Base-by-base conservation (phyloP, 441 rosid species). In the Omphalea diandra region DNA sequence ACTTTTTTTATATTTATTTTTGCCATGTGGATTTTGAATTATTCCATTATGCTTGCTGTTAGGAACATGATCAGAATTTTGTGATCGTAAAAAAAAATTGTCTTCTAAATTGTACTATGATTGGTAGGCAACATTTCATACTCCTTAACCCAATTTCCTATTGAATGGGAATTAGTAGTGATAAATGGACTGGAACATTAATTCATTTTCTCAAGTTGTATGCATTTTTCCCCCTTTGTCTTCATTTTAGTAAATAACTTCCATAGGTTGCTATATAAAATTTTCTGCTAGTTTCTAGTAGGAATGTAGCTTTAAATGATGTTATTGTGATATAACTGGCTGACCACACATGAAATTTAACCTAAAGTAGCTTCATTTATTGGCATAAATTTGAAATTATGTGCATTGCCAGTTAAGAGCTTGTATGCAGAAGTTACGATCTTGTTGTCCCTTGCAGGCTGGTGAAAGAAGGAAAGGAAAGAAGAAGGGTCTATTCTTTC, bases 391-490 rank as follows among this genome's bases (percentile, higher is more conserved):
- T 40, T 36, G 32, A 26, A 22, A 12, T 46, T 14, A 29, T 66
- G 18, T 17, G 24, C 7, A 31, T 43, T 31, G 27, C 26, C 36
- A 12, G 10, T n/a, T 29, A 27, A 44, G 27, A 26, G 15, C 17
- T n/a, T 72, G 29, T 36, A 33, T 15, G 24, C n/a, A 4, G 5
- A 24, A 26, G 54, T 31, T 18, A 17, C 27, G 29, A 26, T 26
- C 5, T 43, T 26, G 18, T 44, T 63, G 18, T 47, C n/a, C 55
- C 22, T 73, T 84, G 88, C 91, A 95, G 99, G 93, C 90, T 68
- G 82, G 84, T 36, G 97, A 89, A 73, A 89, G 80, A 76, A 87
- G 78, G 79, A 94, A 90, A 87, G 91, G 82, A 66, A 95, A 81
- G 93, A 95, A 84, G 79, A 85, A 80, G 69, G 73, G 90, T 27